Evolutionary conservation across 257 asterid species (phyloP).

Genomic region (Salvia rosmarinus): DNA sequence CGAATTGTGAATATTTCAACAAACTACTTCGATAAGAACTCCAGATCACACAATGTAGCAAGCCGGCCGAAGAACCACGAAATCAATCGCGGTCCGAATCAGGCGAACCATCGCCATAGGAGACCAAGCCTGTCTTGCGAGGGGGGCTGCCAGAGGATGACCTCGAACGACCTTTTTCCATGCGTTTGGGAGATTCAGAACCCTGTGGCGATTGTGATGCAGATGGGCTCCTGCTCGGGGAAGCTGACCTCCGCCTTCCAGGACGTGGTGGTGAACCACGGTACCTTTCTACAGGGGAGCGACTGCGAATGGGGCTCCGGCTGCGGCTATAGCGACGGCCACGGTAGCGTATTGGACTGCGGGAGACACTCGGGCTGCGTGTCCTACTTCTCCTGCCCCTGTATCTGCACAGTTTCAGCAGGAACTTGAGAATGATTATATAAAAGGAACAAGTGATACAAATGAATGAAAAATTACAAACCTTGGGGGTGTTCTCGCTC

Average conservation of each 20-base stretch:
- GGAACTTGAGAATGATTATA: neutral
- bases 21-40: slow-evolving; percentile 10
- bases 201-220: slow-evolving; percentile 51
- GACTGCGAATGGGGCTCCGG: slow-evolving; percentile 67
- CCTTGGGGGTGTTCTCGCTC: slow-evolving; percentile 97
- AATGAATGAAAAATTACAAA: slow-evolving; percentile 30
- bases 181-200: slow-evolving; percentile 60
- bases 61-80: neutral
- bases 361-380: slow-evolving; percentile 74
- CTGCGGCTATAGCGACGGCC: slow-evolving; percentile 69
- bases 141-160: slow-evolving; percentile 72
- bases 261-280: slow-evolving; percentile 63
- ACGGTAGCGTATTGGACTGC: slow-evolving; percentile 85
- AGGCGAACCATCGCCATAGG: slow-evolving; percentile 86
- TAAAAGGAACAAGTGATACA: neutral
- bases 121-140: slow-evolving; percentile 68
- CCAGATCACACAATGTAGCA: neutral
- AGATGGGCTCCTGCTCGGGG: slow-evolving; percentile 68
- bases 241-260: slow-evolving; percentile 56
- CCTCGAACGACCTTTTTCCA: slow-evolving; percentile 51
- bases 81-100: slow-evolving; percentile 57
- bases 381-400: slow-evolving; percentile 81
- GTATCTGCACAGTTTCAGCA: slow-evolving; percentile 54
- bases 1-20: slow-evolving; percentile 14
- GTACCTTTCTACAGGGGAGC: slow-evolving; percentile 62